Percentiles rank a stretch among this genome's conserved stretches.
phyloP scores from a whole-genome alignment of 2,329 filamentous ascomycete species.

The Colletotrichum sublineola region DNA sequence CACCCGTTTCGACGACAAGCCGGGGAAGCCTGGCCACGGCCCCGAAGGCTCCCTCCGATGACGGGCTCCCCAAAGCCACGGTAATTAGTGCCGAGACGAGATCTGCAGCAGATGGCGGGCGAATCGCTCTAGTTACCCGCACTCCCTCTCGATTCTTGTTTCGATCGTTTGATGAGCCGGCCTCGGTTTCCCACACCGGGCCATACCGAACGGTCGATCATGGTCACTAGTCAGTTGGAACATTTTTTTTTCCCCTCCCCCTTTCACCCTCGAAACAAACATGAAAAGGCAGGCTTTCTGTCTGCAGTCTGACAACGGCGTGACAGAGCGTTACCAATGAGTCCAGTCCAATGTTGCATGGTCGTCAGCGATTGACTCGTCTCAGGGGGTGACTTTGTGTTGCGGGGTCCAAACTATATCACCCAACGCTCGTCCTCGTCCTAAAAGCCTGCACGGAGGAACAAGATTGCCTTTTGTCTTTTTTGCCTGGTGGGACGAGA shows the following conservation, averaged over 20 bases:
- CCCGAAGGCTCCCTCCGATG: background rate
- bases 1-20: constrained; percentile 35
- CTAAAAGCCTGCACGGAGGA: background rate
- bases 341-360: no score
- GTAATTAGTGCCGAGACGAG: no score
- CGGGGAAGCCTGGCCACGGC: background rate
- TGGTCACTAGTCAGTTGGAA: no score
- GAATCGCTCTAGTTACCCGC: constrained; percentile 7
- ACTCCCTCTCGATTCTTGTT: background rate
- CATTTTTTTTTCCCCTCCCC: no score
- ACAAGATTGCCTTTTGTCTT: background rate
- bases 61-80: background rate
- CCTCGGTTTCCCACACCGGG: background rate
- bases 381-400: background rate
- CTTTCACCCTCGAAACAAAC: constrained; percentile 10
- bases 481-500: background rate
- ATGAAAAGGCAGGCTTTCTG: background rate
- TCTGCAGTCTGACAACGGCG: constrained; percentile 19
- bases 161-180: background rate
- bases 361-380: background rate
- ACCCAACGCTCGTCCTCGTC: background rate
- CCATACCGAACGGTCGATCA: background rate
- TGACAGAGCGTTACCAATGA: constrained; percentile 10
- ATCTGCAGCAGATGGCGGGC: constrained; percentile 23
- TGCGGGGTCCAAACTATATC: background rate